phyloP scores from a whole-genome alignment of 805 yeast species.

The Dipodascus geniculatus region DNA sequence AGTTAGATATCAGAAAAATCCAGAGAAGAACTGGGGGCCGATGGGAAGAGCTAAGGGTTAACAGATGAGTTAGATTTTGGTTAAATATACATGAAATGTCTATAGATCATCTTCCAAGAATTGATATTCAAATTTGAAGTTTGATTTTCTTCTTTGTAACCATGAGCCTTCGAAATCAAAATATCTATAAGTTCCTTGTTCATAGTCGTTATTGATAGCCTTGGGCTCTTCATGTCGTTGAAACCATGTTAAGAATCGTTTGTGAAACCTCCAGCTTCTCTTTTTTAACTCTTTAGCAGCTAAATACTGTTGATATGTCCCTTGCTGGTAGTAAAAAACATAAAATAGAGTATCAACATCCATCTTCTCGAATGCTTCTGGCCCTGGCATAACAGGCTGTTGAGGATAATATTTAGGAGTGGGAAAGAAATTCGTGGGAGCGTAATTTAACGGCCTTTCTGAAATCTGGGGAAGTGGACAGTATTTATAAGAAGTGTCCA shows the following conservation, averaged over 20 bases:
- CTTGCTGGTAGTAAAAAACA: conserved; percentile 79
- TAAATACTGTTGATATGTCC: conserved; percentile 55
- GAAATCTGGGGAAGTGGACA: not conserved
- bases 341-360: conserved; percentile 84
- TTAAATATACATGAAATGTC: not conserved
- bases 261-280: conserved; percentile 77
- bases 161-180: conserved; percentile 72
- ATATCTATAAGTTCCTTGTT: conserved; percentile 54
- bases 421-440: conserved; percentile 40
- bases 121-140: conserved; percentile 40
- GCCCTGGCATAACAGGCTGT: conserved; percentile 52
- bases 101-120: conserved; percentile 31
- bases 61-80: no score
- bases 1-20: not conserved
- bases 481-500: not conserved
- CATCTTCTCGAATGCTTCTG: conserved; percentile 52
- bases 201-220: conserved; percentile 30
- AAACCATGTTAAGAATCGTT: conserved; percentile 69
- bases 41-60: not conserved
- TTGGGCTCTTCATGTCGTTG: conserved; percentile 49
- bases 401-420: conserved; percentile 85
- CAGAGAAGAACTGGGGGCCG: not conserved
- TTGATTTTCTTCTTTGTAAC: conserved; percentile 49
- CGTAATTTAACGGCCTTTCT: not conserved
- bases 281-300: conserved; percentile 72